These are phyloP conservation scores for Aureobasidium sp. DNA, from an alignment of 2,329 filamentous ascomycete species.

Conservation along the genomic window DNA sequence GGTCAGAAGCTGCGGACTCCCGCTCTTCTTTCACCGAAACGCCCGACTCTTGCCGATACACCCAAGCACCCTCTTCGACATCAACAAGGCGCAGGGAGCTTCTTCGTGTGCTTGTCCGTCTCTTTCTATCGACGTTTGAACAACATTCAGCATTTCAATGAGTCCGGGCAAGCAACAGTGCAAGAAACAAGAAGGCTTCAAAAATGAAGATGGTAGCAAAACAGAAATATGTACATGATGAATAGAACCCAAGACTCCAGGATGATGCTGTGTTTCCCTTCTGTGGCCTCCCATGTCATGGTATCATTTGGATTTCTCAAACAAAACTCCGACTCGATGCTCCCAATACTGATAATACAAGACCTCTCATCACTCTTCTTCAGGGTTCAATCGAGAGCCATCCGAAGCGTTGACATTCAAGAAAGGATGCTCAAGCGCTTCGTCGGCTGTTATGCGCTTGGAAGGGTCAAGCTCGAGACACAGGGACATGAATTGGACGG, in stretches of 20 bases:
- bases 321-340: background rate
- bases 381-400: background rate
- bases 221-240: background rate
- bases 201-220: background rate
- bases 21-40: background rate
- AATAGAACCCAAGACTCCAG: background rate
- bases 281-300: background rate
- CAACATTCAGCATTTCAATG: no score
- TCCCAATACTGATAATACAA: background rate
- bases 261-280: background rate
- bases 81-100: background rate
- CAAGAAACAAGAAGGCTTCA: no score
- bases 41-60: slow-evolving; percentile 7
- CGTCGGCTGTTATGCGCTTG: slow-evolving; percentile 65
- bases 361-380: background rate
- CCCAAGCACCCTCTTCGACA: background rate
- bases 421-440: slow-evolving; percentile 69
- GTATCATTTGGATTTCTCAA: background rate
- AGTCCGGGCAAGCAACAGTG: no score
- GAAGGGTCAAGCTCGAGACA: slow-evolving; percentile 72
- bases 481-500: slow-evolving; percentile 62
- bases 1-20: background rate
- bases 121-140: no score
- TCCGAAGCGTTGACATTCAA: slow-evolving; percentile 17
- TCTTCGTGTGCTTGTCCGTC: no score